phyloP scores from a whole-genome alignment of 306 rosid genomes.

The Alnus glutinosa region DNA sequence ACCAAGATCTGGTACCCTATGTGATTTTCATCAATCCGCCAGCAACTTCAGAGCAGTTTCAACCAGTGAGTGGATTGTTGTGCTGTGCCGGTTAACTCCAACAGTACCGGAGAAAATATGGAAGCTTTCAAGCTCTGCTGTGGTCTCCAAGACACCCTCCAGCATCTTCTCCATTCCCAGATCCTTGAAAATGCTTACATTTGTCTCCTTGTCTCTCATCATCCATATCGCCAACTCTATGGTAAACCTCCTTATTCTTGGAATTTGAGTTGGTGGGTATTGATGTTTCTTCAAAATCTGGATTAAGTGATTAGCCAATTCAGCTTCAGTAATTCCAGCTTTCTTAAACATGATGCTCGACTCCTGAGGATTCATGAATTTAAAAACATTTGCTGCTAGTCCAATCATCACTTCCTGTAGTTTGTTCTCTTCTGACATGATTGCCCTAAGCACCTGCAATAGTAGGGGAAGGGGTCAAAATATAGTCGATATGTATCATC shows the following conservation, averaged over 20 bases:
- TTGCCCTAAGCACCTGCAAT: slow-evolving; percentile 63
- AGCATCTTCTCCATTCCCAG: slow-evolving; percentile 61
- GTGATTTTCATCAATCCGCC: slow-evolving; percentile 31
- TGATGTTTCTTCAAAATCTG: slow-evolving; percentile 60
- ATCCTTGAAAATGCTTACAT: slow-evolving; percentile 48
- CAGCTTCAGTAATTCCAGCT: slow-evolving; percentile 58
- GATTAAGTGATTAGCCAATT: slow-evolving; percentile 53
- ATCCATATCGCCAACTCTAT: slow-evolving; percentile 88
- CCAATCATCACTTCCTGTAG: slow-evolving; percentile 96
- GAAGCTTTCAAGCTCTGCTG: slow-evolving; percentile 97
- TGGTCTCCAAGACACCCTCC: slow-evolving; percentile 76
- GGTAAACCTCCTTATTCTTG: slow-evolving; percentile 80
- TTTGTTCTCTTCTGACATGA: slow-evolving; percentile 69
- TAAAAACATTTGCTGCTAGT: slow-evolving; percentile 67
- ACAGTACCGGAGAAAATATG: slow-evolving; percentile 87
- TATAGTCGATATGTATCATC: not conserved
- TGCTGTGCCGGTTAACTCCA: slow-evolving; percentile 74
- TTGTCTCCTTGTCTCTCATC: slow-evolving; percentile 70
- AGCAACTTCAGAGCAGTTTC: slow-evolving; percentile 68
- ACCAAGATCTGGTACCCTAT: not conserved
- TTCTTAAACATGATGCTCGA: slow-evolving; percentile 56
- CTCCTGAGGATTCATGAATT: slow-evolving; percentile 63
- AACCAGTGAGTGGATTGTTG: slow-evolving; percentile 70
- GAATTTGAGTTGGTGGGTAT: slow-evolving; percentile 70
- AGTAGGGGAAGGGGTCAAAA: slow-evolving; percentile 21